phyloP scores from a whole-genome alignment of 2,329 filamentous ascomycete genomes.

The Ilyonectria mors-panacis region DNA sequence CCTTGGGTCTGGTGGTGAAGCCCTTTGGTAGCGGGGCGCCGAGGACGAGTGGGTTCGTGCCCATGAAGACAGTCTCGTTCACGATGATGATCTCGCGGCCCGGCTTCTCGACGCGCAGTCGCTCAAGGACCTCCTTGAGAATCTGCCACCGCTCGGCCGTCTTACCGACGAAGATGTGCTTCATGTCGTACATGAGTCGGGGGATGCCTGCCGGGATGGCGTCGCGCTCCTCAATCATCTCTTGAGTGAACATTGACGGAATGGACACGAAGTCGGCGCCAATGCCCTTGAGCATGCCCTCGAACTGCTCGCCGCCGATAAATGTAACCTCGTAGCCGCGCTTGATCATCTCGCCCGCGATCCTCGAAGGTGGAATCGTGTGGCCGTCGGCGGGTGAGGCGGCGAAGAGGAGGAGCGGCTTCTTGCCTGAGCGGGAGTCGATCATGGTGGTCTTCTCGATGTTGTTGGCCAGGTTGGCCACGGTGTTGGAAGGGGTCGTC shows the following conservation, averaged over 20 bases:
- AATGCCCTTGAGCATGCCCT: slow-evolving; percentile 52
- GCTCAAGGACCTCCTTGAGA: slow-evolving; percentile 54
- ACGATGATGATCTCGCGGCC: slow-evolving; percentile 59
- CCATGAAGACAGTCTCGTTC: slow-evolving; percentile 58
- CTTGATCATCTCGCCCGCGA: slow-evolving; percentile 55
- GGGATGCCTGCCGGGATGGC: slow-evolving; percentile 40
- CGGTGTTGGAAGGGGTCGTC: neutral
- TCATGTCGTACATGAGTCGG: slow-evolving; percentile 52
- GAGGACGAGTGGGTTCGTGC: slow-evolving; percentile 54
- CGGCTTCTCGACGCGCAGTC: slow-evolving; percentile 50
- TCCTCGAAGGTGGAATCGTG: slow-evolving; percentile 48
- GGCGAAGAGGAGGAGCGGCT: slow-evolving; percentile 50
- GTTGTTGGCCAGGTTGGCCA: slow-evolving; percentile 18
- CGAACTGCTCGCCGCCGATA: slow-evolving; percentile 56
- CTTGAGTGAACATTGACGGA: slow-evolving; percentile 23
- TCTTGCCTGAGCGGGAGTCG: slow-evolving; percentile 24
- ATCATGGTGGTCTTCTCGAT: slow-evolving; percentile 20
- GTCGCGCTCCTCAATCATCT: slow-evolving; percentile 38
- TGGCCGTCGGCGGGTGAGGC: slow-evolving; percentile 51
- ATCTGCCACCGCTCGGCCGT: slow-evolving; percentile 53
- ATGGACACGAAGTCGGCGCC: slow-evolving; percentile 55
- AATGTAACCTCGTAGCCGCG: slow-evolving; percentile 61
- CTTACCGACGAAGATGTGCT: slow-evolving; percentile 38
- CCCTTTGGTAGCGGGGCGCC: slow-evolving; percentile 57
- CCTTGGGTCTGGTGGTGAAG: slow-evolving; percentile 53